Percentiles rank a stretch among this genome's conserved stretches.
phyloP scores from a whole-genome alignment of 805 yeast species.

The Wickerhamomyces bovis region DNA sequence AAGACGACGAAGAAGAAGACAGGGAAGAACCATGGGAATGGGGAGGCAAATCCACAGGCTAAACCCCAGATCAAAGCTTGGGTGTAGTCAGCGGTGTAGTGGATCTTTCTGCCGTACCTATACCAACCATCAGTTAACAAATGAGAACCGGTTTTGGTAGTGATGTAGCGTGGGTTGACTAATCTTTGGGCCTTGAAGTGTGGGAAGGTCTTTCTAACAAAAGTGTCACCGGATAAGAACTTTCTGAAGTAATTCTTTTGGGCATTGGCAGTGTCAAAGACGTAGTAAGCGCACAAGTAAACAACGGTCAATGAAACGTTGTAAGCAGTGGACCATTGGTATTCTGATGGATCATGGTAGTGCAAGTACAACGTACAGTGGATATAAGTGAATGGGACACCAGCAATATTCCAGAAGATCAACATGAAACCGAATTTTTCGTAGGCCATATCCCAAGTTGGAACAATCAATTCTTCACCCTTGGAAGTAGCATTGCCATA shows the following conservation, averaged over 20 bases:
- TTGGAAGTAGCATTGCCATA: slow-evolving; percentile 96
- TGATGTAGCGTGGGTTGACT: slow-evolving; percentile 77
- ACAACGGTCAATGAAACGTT: slow-evolving; percentile 48
- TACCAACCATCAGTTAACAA: slow-evolving; percentile 94
- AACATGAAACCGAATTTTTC: slow-evolving; percentile 99
- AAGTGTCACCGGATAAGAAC: slow-evolving; percentile 70
- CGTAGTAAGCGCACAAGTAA: slow-evolving; percentile 70
- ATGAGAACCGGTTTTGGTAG: slow-evolving; percentile 77
- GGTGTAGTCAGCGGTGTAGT: slow-evolving; percentile 90
- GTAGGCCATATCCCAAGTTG: slow-evolving; percentile 99
- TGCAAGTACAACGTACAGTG: slow-evolving; percentile 83
- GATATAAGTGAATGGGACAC: slow-evolving; percentile 97
- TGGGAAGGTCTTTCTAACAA: slow-evolving; percentile 85
- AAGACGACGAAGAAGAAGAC: slow-evolving; percentile 81
- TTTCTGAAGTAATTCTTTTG: slow-evolving; percentile 93
- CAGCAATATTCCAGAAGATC: slow-evolving; percentile 97
- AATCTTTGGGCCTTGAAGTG: slow-evolving; percentile 80
- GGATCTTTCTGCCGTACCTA: slow-evolving; percentile 86
- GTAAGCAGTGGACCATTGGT: slow-evolving; percentile 63
- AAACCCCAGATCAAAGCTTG: slow-evolving; percentile 91
- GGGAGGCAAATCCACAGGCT: slow-evolving; percentile 79
- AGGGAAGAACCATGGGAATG: slow-evolving; percentile 96
- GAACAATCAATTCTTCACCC: slow-evolving; percentile 95
- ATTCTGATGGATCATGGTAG: slow-evolving; percentile 79
- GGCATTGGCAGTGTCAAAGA: slow-evolving; percentile 92